Base-by-base conservation (phyloP, 1,139 yeast genomes). In the Pichia sp. region DNA sequence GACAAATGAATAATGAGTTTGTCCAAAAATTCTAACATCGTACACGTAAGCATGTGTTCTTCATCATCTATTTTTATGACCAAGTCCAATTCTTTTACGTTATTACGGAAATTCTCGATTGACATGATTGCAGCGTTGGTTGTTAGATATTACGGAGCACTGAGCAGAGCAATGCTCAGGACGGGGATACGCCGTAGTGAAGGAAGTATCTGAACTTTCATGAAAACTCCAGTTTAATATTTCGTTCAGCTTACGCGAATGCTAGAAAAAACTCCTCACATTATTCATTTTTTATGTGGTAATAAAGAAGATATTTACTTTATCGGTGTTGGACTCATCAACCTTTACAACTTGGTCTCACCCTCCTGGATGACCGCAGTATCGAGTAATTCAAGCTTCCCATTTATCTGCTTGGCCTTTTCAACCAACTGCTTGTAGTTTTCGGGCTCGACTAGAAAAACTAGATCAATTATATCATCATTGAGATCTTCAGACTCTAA, bases 401-500 rank as follows among this genome's bases (percentile, higher is more conserved):
- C 92, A 60, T 79, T 83, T 5, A 81, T 79, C 10, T 57, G 47
- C 53, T 78, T 80, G 13, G 88, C 78, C 10, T 85, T 64, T 51
- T 86, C 87, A 36, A 81, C 85, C 53, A 87, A 74, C 16, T 75
- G 82, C 62, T 93, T 80, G 68, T 90, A 93, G 63, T 82, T 82
- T 23, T 90, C 90, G 0, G 99, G 99, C 69, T 93, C 98, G 41
- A 93, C 88, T 47, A 88, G 77, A 8, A 92, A 90, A 8, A 80
- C 74, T 11, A 56, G 43, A 45, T 64, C 84, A 74, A 62, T 82
- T 87, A 80, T 85, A 84, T 74, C 75, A 0, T 73, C 78, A 29
- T 57, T 52, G 23, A 49, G 57, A 4, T 62, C 61, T 36, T 62
- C 60, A n/a, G 57, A 47, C 16, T 62, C 63, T 16, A 62, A 47